Evolutionary conservation across 352 stramenopile genomes (phyloP), one percentile per base, ranked within the genome.

Genomic region (Phytophthora sojae): DNA sequence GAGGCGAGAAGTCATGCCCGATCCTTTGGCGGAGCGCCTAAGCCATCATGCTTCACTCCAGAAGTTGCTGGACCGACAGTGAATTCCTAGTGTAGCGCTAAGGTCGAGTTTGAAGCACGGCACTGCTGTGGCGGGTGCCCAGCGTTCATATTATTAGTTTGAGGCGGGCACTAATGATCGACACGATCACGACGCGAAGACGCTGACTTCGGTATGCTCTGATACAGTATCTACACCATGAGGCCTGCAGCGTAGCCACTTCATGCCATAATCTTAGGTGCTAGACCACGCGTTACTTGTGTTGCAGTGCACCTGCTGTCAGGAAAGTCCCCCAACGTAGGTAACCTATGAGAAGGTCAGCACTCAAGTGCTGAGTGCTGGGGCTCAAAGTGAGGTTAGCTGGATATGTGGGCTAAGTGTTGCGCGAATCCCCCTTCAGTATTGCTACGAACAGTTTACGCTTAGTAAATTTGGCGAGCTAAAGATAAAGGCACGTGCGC

Each of bases 201-300:
- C 19, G 53, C 26, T 14, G 8, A 25, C 25, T 37, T 60, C 54
- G n/a, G n/a, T 60, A 60, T 61, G 55, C 23, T 62, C 56, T 62
- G 56, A 52, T 62, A 51, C 51, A n/a, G 21, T 35, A 30, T 53
- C 37, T n/a, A n/a, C 37, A 44, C 37, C 6, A 52, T 62, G 37
- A 62, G 55, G 32, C 32, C 55, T 21, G 49, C 21, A 32, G 3
- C 5, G 11, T 11, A 30, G 19, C 47, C 19, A 53, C 11, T 19
- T 30, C 15, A 9, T 15, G 47, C 47, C 47, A 53, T 53, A 32
- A 30, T 53, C 19, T 53, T 30, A 30, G 47, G 19, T 30, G 47
- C 47, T 17, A 17, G 47, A 29, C 19, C 19, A n/a, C 19, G 47
- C 44, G 44, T 25, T 51, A 14, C 19, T 14, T 29, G 17, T 17